Conservation (phyloP, 2,329 filamentous ascomycete genomes). For the Akanthomyces lecanii region DNA sequence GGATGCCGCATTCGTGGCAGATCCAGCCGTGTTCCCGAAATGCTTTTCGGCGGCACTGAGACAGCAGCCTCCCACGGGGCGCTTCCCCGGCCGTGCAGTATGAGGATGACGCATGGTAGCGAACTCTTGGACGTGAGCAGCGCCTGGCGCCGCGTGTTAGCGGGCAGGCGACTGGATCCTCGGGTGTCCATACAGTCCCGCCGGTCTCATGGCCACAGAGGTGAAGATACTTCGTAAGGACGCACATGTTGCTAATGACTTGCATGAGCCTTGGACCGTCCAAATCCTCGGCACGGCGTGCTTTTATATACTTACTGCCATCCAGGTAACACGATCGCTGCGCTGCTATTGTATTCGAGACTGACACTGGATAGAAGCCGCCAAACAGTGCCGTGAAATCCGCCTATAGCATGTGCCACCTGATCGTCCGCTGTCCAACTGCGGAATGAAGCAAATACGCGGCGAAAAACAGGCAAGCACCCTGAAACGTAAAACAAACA, state of each 20-base stretch:
- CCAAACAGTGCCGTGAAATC: neutral
- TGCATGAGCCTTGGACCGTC: too few species aligned
- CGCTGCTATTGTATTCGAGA: neutral
- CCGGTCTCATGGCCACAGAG: conserved; percentile 6
- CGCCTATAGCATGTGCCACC: neutral
- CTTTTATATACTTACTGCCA: too few species aligned
- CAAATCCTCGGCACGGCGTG: too few species aligned
- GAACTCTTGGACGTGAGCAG: neutral
- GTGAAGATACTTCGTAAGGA: neutral
- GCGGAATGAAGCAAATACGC: neutral
- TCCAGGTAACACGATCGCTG: neutral
- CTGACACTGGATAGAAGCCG: neutral
- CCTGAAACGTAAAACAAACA: neutral
- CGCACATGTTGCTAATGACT: conserved; percentile 1
- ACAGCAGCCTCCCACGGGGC: neutral
- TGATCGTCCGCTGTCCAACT: conserved; percentile 4
- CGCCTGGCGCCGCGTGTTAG: neutral
- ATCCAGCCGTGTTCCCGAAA: neutral
- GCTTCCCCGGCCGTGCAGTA: neutral
- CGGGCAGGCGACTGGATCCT: neutral
- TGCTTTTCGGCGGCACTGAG: conserved; percentile 3
- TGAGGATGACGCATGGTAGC: neutral
- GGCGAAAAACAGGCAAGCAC: neutral
- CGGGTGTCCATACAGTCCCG: neutral
- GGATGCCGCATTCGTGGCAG: neutral